A percentile compares a stretch with the other conserved stretches of the same genome.
Evolutionary conservation across 164 flowering plant species (phyloP).

Genomic region (Paratinospora sagittata): DNA sequence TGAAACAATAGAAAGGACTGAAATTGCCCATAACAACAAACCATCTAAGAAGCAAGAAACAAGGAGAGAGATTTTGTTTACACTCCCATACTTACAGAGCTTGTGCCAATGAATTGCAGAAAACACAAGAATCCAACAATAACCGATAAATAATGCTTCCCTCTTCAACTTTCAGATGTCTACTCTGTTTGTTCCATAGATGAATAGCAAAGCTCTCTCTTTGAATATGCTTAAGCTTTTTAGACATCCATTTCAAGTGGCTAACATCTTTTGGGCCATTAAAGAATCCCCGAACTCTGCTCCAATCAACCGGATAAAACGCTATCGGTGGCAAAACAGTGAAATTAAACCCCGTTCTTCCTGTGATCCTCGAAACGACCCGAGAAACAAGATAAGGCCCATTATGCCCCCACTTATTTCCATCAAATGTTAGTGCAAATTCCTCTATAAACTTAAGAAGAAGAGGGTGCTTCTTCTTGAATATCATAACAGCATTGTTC

Average conservation of each 20-base stretch:
- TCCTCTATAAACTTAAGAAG: no score
- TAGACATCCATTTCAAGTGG: slow-evolving; percentile 43
- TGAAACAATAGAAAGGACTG: slow-evolving; percentile 11
- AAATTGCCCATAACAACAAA: slow-evolving; percentile 20
- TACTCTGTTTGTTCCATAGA: slow-evolving; percentile 82
- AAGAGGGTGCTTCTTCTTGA: no score
- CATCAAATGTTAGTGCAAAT: no score
- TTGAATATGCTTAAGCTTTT: slow-evolving; percentile 42
- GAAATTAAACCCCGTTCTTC: slow-evolving; percentile 44
- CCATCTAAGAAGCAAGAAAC: background rate
- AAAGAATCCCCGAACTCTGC: slow-evolving; percentile 42
- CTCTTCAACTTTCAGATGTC: no score
- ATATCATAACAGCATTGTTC: slow-evolving; percentile 88
- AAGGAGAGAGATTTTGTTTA: background rate
- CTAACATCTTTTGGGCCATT: slow-evolving; percentile 30
- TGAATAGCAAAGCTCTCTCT: slow-evolving; percentile 60
- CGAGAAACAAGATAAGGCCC: slow-evolving; percentile 94
- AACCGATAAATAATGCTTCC: slow-evolving; percentile 62
- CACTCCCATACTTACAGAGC: slow-evolving; percentile 18
- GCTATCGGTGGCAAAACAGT: slow-evolving; percentile 65
- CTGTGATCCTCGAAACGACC: slow-evolving; percentile 49
- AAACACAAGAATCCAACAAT: slow-evolving; percentile 36
- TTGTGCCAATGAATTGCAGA: slow-evolving; percentile 37
- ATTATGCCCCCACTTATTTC: no score
- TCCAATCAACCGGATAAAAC: slow-evolving; percentile 90